Base-by-base conservation (phyloP, 352 stramenopile species). In the Phytopythium ostracodes region DNA sequence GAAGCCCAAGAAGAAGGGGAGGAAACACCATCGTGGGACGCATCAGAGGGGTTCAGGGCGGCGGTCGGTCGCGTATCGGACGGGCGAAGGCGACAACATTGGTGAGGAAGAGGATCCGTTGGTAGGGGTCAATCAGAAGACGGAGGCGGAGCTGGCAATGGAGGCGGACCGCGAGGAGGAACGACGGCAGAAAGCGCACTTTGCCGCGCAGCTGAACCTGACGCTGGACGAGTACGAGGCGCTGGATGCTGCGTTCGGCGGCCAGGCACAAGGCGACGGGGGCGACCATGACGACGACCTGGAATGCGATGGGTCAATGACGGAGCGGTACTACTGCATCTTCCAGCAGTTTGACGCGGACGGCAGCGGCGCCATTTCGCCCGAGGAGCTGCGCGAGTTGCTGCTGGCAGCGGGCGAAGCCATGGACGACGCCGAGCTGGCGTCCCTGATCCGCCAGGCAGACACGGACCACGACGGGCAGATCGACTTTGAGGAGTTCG, bases 341-440 rank as follows among this genome's bases (percentile, higher is more conserved):
- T 96, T 96, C 53, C 65, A 85, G 10, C 67, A 82, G 59, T 94
- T 84, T 60, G 87, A 96, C 60, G 71, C 79, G n/a, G 84, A 96
- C 55, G 65, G 83, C 22, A 96, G 87, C 47, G 85, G 84, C 3
- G 64, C 80, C 3, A 91, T 96, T 55, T 96, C 87, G 2, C 79
- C 85, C 0, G 67, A 73, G 4, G 85, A 96, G 60, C 66, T 96
- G 8, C 72, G 70, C 2, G 58, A 79, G 47, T 60, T 96, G 24
- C 64, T 96, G 7, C 53, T 71, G 2, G 72, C 75, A 0, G 73
- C 85, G 2, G 87, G 84, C 10, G 82, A 93, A 75, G 71, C 85
- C 42, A 88, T 91, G 77, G 84, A 94, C 49, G 85, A 90, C 20
- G 70, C 72, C 0, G 85, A 94, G 63, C 76, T 94, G n/a, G 65